Evolutionary conservation across 257 asterid species (phyloP), one percentile per base, ranked within the genome.

Genomic region (Lavandula angustifolia): DNA sequence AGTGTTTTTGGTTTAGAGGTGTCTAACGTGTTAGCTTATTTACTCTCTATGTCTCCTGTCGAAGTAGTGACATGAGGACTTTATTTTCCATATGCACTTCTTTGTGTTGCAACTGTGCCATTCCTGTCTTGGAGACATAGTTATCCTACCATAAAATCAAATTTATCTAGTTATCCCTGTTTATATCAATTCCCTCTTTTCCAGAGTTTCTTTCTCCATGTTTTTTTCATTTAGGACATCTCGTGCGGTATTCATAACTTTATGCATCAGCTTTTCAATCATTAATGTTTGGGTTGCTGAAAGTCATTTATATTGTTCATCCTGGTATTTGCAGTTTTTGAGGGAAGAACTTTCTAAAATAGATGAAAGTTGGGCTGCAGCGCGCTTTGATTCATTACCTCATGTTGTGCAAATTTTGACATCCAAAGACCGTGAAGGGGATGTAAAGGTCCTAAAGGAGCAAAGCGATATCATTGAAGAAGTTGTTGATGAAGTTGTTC

Each of bases 401-500:
- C 96, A 94, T 52, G 99, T 94, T 64, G 99, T 94, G 70, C 99
- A 85, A 81, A 87, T 94, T 72, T 81, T 94, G 78, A 94, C 98
- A 59, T 88, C 99, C 60, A 90, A 94, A 82, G 91, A 94, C 49
- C 98, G 99, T 32, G 99, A 94, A 79, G 95, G 84, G 55, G 99
- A 94, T 3, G 83, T 83, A 17, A 86, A 78, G 5, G 78, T 82
- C 80, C 80, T 94, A 77, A 86, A 94, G 87, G 99, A 86, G 80
- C 99, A 94, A 73, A 90, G 98, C 69, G 92, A 94, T 78, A 84
- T 94, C 50, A 73, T 90, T 37, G 99, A 94, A 78, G 99, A 90
- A 72, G 94, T 94, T 71, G 99, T 94, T 57, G 99, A 94, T 67
- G 96, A 87, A 94, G 99, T 94, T 53, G 99, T 94, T 73, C 99